These are phyloP conservation scores for Alternaria conjuncta DNA, from an alignment of 2,329 filamentous ascomycete genomes.

Conservation along the genomic window DNA sequence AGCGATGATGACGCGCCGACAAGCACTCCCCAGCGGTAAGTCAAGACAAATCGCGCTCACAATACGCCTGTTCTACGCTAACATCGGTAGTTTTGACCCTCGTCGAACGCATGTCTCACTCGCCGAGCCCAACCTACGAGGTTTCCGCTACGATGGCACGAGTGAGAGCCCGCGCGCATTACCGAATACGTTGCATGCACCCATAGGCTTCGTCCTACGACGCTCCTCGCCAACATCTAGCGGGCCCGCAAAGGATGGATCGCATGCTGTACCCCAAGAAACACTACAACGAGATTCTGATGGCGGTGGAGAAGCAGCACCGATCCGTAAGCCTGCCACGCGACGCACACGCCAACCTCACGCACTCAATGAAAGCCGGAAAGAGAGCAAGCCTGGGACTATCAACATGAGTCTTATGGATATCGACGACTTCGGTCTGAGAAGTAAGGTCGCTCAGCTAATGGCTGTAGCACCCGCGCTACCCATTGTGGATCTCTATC, in stretches of 20 bases:
- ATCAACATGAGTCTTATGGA: conserved; percentile 15
- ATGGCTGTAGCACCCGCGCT: conserved; percentile 26
- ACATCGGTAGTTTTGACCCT: neutral
- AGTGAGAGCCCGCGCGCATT: neutral
- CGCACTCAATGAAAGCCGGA: too few relatives aligned
- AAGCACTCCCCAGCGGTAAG: neutral
- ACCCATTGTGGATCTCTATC: conserved; percentile 20
- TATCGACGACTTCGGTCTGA: conserved; percentile 16
- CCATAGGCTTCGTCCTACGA: neutral
- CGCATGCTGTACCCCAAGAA: too few relatives aligned
- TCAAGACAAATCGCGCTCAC: neutral
- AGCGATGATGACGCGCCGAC: conserved; percentile 7
- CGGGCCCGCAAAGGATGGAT: neutral
- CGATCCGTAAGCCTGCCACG: neutral
- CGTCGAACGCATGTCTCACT: neutral
- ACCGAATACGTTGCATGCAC: neutral
- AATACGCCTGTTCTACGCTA: neutral
- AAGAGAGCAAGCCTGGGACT: neutral
- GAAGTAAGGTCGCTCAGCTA: conserved; percentile 23
- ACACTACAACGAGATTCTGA: neutral
- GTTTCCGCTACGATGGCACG: neutral
- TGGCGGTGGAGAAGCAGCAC: too few relatives aligned
- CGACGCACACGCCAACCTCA: neutral
- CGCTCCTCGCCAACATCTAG: neutral
- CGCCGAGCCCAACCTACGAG: neutral